Conservation (phyloP, 1,284 basidiomycete genomes). For the Puccinia polysora region DNA sequence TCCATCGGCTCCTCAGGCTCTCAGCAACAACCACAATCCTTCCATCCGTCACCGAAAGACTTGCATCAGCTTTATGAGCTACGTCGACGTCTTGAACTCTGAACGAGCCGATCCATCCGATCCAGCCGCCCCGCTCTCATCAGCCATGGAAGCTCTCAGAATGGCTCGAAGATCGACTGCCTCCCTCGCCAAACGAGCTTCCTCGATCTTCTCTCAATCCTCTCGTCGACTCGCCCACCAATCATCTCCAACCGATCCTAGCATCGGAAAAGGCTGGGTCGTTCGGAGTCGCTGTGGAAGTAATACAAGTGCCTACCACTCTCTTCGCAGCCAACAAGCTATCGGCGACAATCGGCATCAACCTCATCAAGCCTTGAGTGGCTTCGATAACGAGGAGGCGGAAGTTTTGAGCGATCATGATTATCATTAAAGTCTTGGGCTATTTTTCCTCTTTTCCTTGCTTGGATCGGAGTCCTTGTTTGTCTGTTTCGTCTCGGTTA, state of each 20-base stretch:
- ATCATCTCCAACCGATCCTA: neutral
- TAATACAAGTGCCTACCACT: neutral
- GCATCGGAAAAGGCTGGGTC: slow-evolving; percentile 2
- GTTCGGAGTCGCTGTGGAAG: neutral
- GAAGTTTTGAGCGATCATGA: too few species aligned
- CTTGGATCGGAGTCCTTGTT: too few species aligned
- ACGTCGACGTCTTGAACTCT: slow-evolving; percentile 31
- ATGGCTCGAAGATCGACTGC: slow-evolving; percentile 4
- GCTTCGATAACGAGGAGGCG: too few species aligned
- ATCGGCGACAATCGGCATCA: too few species aligned
- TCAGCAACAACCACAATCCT: neutral
- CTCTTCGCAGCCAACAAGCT: neutral
- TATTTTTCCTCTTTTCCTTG: too few species aligned
- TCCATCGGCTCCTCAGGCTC: neutral
- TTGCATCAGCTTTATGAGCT: slow-evolving; percentile 31
- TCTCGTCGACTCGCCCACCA: neutral
- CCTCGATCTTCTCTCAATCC: slow-evolving; percentile 6
- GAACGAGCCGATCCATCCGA: neutral
- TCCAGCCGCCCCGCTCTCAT: neutral
- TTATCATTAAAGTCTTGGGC: too few species aligned
- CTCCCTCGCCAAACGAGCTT: slow-evolving; percentile 7
- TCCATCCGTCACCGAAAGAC: neutral
- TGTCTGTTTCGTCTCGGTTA: too few species aligned
- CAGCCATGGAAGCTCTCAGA: slow-evolving; percentile 6
- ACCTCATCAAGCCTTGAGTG: too few species aligned